Evolutionary conservation across 2,329 filamentous ascomycete genomes (phyloP), one percentile per base, ranked within the genome.

Genomic region (Xylariales sp.): DNA sequence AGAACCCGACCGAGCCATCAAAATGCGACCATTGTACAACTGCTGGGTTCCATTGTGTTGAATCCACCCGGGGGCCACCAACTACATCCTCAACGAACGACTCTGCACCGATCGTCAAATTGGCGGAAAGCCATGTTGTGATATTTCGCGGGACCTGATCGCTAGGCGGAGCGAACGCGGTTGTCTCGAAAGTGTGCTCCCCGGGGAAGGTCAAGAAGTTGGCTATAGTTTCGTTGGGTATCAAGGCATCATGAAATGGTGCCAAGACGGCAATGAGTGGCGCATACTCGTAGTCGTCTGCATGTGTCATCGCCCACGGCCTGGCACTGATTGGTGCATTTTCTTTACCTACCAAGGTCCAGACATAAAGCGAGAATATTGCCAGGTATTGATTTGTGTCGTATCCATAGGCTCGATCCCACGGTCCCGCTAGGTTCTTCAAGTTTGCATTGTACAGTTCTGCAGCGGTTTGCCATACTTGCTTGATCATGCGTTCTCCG

Each of bases 321-420:
- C 64, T 40, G 8, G 24, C 29, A 10, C 31, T 15, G 5, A 44
- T 32, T 8, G 45, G 39, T 8, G 42, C 33, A 11, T 42, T 29
- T n/a, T 43, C 45, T 31, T 70, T 65, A 1, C 68, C 69, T 5
- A 71, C 58, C 3, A 73, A 45, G 3, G 65, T 65, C 72, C 72
- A 76, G 38, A 76, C 63, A 44, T 71, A 69, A 21, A 71, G 52
- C 0, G 66, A 65, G 31, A 74, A 58, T 38, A 76, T 66, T 40
- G 67, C 69, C 5, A 74, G 51, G 48, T 76, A 76, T 6, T 60
- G 55, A 20, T 71, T 73, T 71, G 76, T 74, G 42, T 77, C 71
- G 45, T 69, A 76, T 0, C 73, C 73, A 43, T 77, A 77, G 1
- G 64, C 63, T 0, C 73, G 63, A 49, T 77, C 73, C 73, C 73